These are phyloP conservation scores for Mycena citricolor DNA, from an alignment of 1,284 basidiomycete species.

Conservation along the genomic window DNA sequence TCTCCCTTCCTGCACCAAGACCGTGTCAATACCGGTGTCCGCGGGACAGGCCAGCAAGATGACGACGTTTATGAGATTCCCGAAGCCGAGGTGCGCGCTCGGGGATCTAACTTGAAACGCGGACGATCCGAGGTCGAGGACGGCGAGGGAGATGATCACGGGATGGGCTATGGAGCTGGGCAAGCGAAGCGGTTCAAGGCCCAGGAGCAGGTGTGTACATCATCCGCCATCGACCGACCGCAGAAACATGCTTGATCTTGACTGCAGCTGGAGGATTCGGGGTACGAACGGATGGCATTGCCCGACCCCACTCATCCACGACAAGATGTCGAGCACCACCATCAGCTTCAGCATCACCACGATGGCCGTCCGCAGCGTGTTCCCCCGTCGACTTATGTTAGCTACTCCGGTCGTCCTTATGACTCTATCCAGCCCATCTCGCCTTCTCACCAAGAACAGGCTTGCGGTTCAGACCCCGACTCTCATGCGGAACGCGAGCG, in stretches of 20 bases:
- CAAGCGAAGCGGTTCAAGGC: conserved; percentile 16
- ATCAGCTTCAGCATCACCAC: conserved; percentile 3
- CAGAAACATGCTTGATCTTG: not conserved
- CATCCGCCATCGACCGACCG: not conserved
- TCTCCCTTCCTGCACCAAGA: too few species aligned
- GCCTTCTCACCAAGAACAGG: too few species aligned
- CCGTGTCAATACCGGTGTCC: conserved; percentile 7
- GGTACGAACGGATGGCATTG: not conserved
- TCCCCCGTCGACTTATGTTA: not conserved
- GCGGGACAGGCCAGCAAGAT: not conserved
- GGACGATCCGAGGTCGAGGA: conserved; percentile 14
- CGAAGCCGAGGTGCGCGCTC: conserved; percentile 1
- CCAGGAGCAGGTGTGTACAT: conserved; percentile 6
- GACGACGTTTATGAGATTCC: conserved; percentile 14
- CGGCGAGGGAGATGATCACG: conserved; percentile 7
- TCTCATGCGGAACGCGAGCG: too few species aligned
- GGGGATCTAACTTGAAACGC: conserved; percentile 6
- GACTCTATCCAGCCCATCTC: not conserved
- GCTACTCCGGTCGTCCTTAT: not conserved
- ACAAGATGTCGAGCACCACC: conserved; percentile 12
- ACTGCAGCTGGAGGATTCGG: too few species aligned
- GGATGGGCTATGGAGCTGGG: conserved; percentile 5
- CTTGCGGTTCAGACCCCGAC: too few species aligned
- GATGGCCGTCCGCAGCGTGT: not conserved
- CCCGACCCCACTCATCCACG: conserved; percentile 1